Evolutionary conservation across 108 stramenopile species (phyloP), one percentile per base, ranked within the genome.

Genomic region (Skeletonema menzelii): DNA sequence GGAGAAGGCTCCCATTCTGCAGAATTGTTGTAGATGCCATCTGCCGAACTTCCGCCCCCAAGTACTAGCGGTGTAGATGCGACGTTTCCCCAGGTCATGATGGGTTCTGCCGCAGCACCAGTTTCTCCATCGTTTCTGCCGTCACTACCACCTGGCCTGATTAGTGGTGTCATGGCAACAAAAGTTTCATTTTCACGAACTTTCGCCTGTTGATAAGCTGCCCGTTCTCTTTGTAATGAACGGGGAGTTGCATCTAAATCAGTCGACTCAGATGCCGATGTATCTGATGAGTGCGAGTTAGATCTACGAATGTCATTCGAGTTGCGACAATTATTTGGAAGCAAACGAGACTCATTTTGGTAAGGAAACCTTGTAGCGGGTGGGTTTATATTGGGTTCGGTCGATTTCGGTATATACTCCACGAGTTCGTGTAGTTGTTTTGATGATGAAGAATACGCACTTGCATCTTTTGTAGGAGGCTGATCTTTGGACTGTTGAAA

Each of bases 151-250:
- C 89, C 89, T 14, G 89, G 89, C 17, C 78, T 63, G 56, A 91
- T 89, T 27, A 86, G 53, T 8, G 90, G 90, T 27, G 93, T 91
- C 93, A 94, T 94, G 22, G 78, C 65, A 8, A 94, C 84, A 49
- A 87, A 83, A 4, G 81, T 82, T 37, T 82, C 73, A 27, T 63
- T 35, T 64, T 86, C 83, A 10, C 65, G 49, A 11, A 63, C 44
- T 1, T 28, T 44, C 13, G 77, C 72, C 56, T 82, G 69, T 5
- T 69, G 49, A 12, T 65, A 59, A 19, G 82, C 65, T 27, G 76
- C 59, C 26, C 76, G 64, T 35, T 94, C 90, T 47, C 65, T 49
- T 19, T 66, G 62, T 4, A 93, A 42, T 31, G 79, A 61, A 7
- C 59, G 53, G 1, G 84, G 69, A 8, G 85, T 70, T 28, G 82